phyloP scores from a whole-genome alignment of 2,329 filamentous ascomycete genomes.

The Sporothrix mexicana region DNA sequence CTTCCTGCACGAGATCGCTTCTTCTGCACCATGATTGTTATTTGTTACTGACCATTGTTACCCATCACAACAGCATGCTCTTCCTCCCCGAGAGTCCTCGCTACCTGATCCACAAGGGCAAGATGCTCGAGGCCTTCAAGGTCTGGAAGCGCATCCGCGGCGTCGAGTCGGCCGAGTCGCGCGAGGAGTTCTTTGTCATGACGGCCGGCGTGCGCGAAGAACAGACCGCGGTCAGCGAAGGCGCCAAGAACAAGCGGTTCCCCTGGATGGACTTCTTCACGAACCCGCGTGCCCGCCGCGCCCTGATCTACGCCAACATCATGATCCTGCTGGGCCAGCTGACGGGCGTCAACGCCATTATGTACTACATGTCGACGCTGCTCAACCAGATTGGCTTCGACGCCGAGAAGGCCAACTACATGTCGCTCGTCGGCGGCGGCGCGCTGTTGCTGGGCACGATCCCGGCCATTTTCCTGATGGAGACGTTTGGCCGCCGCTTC shows the following conservation, averaged over 20 bases:
- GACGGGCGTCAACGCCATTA: constrained; percentile 72
- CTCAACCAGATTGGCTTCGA: constrained; percentile 73
- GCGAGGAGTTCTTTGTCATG: constrained; percentile 76
- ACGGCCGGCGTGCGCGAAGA: constrained; percentile 65
- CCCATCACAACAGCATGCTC: constrained; percentile 57
- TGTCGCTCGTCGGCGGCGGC: constrained; percentile 75
- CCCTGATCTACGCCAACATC: constrained; percentile 70
- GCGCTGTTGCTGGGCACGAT: constrained; percentile 70
- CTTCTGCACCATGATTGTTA: too few relatives aligned
- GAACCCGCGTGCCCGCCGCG: constrained; percentile 68
- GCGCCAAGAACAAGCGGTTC: constrained; percentile 60
- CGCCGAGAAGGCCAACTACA: constrained; percentile 68
- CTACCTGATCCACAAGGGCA: constrained; percentile 72
- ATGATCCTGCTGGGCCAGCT: constrained; percentile 75
- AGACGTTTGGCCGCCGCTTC: constrained; percentile 73
- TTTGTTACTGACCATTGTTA: neutral
- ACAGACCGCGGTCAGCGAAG: constrained; percentile 58
- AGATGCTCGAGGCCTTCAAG: constrained; percentile 63
- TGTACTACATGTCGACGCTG: constrained; percentile 74
- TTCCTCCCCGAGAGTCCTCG: constrained; percentile 74
- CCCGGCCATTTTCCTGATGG: constrained; percentile 73
- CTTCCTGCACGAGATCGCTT: too few relatives aligned
- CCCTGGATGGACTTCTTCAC: constrained; percentile 78
- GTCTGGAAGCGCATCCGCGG: constrained; percentile 78
- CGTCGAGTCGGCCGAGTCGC: constrained; percentile 59